Evolutionary conservation across 2,329 filamentous ascomycete genomes (phyloP).

Genomic region (Trichoderma oligosporum): DNA sequence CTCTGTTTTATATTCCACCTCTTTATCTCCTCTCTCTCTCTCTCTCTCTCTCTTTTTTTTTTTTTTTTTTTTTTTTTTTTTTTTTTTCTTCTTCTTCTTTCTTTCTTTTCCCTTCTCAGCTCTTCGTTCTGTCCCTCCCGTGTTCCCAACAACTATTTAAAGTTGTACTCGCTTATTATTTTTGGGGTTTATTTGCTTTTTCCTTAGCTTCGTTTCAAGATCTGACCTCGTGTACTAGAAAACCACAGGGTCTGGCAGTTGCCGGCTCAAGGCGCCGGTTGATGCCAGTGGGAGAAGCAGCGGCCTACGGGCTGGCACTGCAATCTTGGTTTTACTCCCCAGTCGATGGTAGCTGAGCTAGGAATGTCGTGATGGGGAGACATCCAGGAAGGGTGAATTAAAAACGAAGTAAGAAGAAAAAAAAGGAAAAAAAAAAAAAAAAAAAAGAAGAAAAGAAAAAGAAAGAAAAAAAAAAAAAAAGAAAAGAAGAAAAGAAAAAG

Average conservation of each 20-base stretch:
- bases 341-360: conserved; percentile 17
- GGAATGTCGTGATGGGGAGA: conserved; percentile 15
- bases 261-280: conserved; percentile 10
- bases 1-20: neutral
- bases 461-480: neutral
- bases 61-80: neutral
- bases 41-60: neutral
- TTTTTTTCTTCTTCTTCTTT: neutral
- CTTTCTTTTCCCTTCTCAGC: neutral
- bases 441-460: neutral
- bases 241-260: conserved; percentile 1
- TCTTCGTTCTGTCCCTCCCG: neutral
- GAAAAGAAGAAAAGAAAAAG: neutral
- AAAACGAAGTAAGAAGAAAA: neutral
- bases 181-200: neutral
- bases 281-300: conserved; percentile 11
- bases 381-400: conserved; percentile 3
- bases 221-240: neutral
- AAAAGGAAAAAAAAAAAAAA: neutral
- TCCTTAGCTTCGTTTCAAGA: conserved; percentile 9
- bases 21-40: neutral
- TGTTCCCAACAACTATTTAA: neutral
- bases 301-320: conserved; percentile 16
- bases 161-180: neutral
- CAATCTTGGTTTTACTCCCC: conserved; percentile 9